A percentile compares a stretch with the other conserved stretches of the same genome.
phyloP scores from a whole-genome alignment of 2,329 filamentous ascomycete species.

The Trichophyton rubrum region DNA sequence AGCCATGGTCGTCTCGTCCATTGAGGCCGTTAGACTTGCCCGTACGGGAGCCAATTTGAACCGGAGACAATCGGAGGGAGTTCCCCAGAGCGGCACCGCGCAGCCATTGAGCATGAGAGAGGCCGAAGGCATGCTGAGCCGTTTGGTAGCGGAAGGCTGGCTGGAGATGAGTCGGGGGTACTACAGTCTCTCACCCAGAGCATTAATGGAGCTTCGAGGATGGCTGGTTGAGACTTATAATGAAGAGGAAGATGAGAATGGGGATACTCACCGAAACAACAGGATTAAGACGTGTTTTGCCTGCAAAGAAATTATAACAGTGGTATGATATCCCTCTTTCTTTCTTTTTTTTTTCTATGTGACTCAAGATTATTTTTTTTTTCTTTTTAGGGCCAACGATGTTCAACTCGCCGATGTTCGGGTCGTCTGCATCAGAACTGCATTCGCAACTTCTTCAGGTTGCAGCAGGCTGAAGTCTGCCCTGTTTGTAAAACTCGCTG shows the following conservation, averaged over 20 bases:
- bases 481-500: constrained; percentile 44
- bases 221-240: constrained; percentile 91
- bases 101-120: constrained; percentile 60
- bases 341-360: no score
- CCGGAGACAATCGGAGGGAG: constrained; percentile 37
- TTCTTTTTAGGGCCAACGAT: constrained; percentile 53
- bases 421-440: constrained; percentile 68
- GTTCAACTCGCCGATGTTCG: constrained; percentile 53
- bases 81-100: constrained; percentile 26
- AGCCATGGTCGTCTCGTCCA: constrained; percentile 66
- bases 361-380: no score
- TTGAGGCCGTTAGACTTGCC: constrained; percentile 60
- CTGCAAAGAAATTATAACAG: constrained; percentile 79
- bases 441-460: constrained; percentile 58
- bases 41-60: constrained; percentile 18
- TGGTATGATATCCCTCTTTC: no score
- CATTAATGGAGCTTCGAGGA: constrained; percentile 67
- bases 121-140: constrained; percentile 58
- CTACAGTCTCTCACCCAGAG: constrained; percentile 64
- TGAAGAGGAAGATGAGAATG: constrained; percentile 46
- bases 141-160: constrained; percentile 70
- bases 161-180: constrained; percentile 63
- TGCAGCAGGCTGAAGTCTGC: constrained; percentile 50
- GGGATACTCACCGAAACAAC: constrained; percentile 41
- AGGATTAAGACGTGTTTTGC: constrained; percentile 78